phyloP scores from a whole-genome alignment of 1,139 yeast species.

The Nakaseomyces nivariensis region DNA sequence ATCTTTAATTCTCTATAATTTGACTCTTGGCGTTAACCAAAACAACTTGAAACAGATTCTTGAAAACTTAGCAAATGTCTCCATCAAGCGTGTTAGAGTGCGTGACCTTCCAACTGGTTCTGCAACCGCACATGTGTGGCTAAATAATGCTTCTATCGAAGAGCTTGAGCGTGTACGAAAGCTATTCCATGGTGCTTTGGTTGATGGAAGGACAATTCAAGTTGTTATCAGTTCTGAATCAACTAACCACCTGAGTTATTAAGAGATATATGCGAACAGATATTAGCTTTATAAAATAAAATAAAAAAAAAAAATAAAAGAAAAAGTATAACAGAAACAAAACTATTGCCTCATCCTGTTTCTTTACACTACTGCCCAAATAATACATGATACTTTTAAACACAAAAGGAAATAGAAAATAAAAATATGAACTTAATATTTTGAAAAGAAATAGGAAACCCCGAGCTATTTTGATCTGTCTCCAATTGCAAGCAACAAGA shows the following conservation, averaged over 20 bases:
- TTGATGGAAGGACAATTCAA: conserved; percentile 23
- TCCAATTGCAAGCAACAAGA: too few species aligned
- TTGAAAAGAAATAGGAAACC: too few species aligned
- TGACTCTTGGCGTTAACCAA: conserved; percentile 22
- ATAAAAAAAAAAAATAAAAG: not conserved
- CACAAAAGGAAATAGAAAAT: too few species aligned
- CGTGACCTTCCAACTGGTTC: conserved; percentile 26
- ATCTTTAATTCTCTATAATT: conserved; percentile 18
- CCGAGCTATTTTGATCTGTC: too few species aligned
- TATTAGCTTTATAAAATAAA: not conserved
- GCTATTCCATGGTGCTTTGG: conserved; percentile 22
- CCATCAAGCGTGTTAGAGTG: conserved; percentile 16
- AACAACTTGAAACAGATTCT: conserved; percentile 16
- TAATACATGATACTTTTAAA: too few species aligned
- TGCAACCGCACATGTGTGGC: conserved; percentile 23
- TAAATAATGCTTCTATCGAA: conserved; percentile 12
- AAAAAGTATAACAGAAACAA: too few species aligned
- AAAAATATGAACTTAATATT: too few species aligned
- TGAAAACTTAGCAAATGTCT: conserved; percentile 15
- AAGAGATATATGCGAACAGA: too few species aligned
- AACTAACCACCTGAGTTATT: conserved; percentile 6
- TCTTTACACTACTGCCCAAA: too few species aligned
- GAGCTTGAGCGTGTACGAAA: conserved; percentile 18
- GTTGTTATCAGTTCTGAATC: conserved; percentile 9
- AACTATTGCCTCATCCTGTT: too few species aligned